Conservation (phyloP, 345 rosid genomes). For the Reutealis trisperma region DNA sequence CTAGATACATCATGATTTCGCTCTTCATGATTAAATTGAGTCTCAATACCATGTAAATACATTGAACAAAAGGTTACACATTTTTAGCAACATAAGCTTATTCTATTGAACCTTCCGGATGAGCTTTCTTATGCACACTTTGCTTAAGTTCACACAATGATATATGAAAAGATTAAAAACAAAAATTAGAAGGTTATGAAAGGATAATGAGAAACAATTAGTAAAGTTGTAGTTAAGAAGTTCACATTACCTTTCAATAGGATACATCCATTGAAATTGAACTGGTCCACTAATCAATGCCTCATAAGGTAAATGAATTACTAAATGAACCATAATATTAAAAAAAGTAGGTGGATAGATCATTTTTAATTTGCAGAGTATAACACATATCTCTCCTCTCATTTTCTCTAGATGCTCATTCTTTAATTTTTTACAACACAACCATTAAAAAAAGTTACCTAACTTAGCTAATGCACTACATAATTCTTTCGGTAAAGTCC, state of each 20-base stretch:
- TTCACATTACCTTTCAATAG: background rate
- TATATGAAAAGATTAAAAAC: no score
- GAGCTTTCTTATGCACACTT: no score
- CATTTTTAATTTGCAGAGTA: background rate
- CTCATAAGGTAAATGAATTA: background rate
- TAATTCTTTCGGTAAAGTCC: background rate
- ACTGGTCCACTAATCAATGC: background rate
- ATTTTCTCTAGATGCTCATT: background rate
- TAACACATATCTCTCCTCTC: background rate
- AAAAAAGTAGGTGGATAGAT: background rate
- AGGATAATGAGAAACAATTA: no score
- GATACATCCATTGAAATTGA: background rate
- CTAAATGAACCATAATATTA: background rate
- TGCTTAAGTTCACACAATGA: no score
- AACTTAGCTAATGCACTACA: background rate
- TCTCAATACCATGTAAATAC: no score
- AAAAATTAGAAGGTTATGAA: no score
- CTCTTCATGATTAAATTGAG: no score
- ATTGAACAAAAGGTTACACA: no score
- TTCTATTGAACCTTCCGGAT: no score
- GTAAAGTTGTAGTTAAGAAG: no score
- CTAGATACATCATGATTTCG: no score
- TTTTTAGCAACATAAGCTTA: no score
- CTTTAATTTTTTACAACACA: background rate
- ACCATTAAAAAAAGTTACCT: background rate